phyloP scores from a whole-genome alignment of 352 stramenopile species.

The Blastocystis sp. region DNA sequence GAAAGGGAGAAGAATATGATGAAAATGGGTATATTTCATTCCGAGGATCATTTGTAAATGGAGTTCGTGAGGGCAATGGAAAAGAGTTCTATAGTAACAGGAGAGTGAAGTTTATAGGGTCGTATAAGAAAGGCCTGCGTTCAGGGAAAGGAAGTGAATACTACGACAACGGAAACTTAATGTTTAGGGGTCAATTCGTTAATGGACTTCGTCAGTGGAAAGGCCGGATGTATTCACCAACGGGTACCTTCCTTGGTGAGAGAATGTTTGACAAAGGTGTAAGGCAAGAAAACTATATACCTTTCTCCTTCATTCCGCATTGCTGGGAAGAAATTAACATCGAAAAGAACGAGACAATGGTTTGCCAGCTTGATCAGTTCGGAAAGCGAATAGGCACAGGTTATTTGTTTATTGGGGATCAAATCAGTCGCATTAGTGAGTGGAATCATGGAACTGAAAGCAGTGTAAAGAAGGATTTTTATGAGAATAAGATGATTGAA shows the following conservation, averaged over 20 bases:
- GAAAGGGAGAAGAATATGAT: not conserved
- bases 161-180: not conserved
- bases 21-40: not conserved
- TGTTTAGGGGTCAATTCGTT: not conserved
- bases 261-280: not conserved
- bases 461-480: not conserved
- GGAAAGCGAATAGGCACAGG: not conserved
- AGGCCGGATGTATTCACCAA: not conserved
- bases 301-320: not conserved
- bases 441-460: not conserved
- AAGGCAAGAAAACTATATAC: not conserved
- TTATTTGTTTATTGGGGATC: not conserved
- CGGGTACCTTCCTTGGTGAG: not conserved
- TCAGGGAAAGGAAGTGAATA: not conserved
- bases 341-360: not conserved
- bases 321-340: not conserved
- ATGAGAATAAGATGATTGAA: not conserved
- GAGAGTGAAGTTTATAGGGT: not conserved
- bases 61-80: not conserved
- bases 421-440: not conserved
- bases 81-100: not conserved
- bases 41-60: not conserved
- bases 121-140: not conserved
- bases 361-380: not conserved
- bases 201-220: not conserved